Conservation (phyloP, 768 basidiomycete genomes). For the Trametes maxima region DNA sequence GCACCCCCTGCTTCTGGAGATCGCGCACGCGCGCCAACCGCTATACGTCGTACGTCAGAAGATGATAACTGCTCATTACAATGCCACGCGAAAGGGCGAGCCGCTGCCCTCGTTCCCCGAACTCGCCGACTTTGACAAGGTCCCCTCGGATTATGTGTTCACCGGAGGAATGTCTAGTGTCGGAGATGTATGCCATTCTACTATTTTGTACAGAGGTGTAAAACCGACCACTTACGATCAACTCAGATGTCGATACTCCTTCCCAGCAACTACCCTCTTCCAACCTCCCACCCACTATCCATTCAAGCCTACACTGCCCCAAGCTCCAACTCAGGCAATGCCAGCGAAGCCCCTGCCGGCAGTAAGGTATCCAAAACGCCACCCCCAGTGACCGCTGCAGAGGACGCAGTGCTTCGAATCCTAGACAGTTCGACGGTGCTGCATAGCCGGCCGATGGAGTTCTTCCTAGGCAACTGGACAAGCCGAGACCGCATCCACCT, state of each 20-base stretch:
- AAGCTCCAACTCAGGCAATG: slow-evolving; percentile 10
- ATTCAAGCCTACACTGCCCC: slow-evolving; percentile 1
- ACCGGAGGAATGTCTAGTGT: slow-evolving; percentile 30
- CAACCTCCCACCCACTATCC: slow-evolving; percentile 10
- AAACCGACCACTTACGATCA: not conserved
- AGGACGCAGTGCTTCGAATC: slow-evolving; percentile 19
- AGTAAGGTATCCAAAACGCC: not conserved
- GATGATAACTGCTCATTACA: slow-evolving; percentile 29
- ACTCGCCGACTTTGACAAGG: slow-evolving; percentile 2
- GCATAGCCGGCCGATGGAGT: slow-evolving; percentile 47
- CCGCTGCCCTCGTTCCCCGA: not conserved
- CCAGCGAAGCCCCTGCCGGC: not conserved
- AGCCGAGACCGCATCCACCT: slow-evolving; percentile 37
- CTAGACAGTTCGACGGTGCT: slow-evolving; percentile 27
- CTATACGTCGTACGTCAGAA: slow-evolving; percentile 25
- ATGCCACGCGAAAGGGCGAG: slow-evolving; percentile 12
- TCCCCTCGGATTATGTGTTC: slow-evolving; percentile 20
- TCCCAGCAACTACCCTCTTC: slow-evolving; percentile 26
- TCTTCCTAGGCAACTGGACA: slow-evolving; percentile 49
- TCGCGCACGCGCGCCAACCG: slow-evolving; percentile 31
- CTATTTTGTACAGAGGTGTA: not conserved
- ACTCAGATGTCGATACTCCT: slow-evolving; percentile 16
- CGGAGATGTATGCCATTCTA: slow-evolving; percentile 25
- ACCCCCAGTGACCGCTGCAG: not conserved
- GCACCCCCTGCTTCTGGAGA: slow-evolving; percentile 52